A percentile compares a stretch with the other conserved stretches of the same genome.
Conservation (phyloP, 2,329 filamentous ascomycete genomes). For the Ophiosphaerella korrae region DNA sequence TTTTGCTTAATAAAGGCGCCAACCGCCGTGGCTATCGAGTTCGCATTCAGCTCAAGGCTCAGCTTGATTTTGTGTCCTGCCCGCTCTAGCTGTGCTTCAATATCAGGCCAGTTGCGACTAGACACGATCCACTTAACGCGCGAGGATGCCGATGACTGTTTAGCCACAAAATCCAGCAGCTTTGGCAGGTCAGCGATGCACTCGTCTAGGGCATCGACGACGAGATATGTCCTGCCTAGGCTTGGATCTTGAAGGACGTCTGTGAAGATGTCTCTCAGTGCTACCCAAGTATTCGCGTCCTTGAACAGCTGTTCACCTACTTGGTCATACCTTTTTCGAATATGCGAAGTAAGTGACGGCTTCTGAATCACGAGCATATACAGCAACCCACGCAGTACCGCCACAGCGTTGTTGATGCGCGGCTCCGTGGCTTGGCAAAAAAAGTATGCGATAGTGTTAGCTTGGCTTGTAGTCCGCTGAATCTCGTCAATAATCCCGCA, state of each 20-base stretch:
- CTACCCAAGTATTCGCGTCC: too few species aligned
- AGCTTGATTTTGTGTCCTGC: not conserved
- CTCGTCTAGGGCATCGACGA: conserved; percentile 18
- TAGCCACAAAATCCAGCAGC: not conserved
- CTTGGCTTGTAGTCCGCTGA: too few species aligned
- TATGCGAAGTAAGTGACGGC: too few species aligned
- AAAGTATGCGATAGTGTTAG: too few species aligned
- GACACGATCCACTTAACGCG: not conserved
- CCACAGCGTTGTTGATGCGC: not conserved
- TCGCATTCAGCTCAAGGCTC: conserved; percentile 34
- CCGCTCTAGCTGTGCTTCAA: too few species aligned
- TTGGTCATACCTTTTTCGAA: too few species aligned
- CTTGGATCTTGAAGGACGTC: conserved; percentile 50
- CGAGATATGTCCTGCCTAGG: conserved; percentile 2
- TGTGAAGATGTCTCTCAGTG: too few species aligned
- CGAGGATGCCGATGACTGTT: conserved; percentile 11
- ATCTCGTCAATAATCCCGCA: conserved; percentile 8
- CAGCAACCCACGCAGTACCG: too few species aligned
- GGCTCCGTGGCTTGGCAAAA: too few species aligned
- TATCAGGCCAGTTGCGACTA: conserved; percentile 19
- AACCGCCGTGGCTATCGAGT: conserved; percentile 43
- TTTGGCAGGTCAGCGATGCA: conserved; percentile 6
- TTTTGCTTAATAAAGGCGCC: conserved; percentile 46
- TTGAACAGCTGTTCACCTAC: too few species aligned
- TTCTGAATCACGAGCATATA: too few species aligned